Percentiles rank a stretch among this genome's conserved stretches.
Conservation (phyloP, 805 yeast species). For the Yamadazyma paraphyllophila region DNA sequence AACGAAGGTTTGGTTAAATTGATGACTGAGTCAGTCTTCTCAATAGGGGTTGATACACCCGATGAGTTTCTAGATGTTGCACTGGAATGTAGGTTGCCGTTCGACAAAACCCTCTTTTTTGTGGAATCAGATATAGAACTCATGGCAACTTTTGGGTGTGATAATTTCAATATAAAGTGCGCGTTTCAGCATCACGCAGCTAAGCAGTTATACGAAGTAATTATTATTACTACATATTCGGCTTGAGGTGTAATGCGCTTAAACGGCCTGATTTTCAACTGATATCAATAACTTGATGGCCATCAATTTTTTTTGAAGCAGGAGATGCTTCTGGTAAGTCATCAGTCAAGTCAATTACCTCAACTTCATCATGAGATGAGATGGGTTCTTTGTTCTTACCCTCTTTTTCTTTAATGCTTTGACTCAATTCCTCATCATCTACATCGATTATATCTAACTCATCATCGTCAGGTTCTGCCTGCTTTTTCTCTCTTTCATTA, state of each 20-base stretch:
- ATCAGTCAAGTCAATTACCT: constrained; percentile 1
- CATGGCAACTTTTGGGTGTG: background rate
- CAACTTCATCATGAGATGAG: background rate
- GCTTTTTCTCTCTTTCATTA: constrained; percentile 16
- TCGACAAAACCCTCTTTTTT: constrained; percentile 5
- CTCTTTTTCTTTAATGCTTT: background rate
- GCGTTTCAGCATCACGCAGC: background rate
- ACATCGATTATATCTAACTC: constrained; percentile 41
- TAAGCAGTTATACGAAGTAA: background rate
- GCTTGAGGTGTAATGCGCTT: no score
- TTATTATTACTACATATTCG: background rate
- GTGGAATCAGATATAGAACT: constrained; percentile 1
- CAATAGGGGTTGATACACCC: constrained; percentile 25
- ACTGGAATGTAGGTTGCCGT: background rate
- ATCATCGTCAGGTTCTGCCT: constrained; percentile 39
- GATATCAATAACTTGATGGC: no score
- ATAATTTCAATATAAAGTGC: background rate
- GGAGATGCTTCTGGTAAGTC: background rate
- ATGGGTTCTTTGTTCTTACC: background rate
- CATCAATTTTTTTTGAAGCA: background rate
- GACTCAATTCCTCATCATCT: constrained; percentile 1
- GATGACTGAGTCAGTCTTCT: constrained; percentile 40
- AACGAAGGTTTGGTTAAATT: constrained; percentile 52
- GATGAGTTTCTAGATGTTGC: constrained; percentile 9
- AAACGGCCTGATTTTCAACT: no score